Evolutionary conservation across 2,329 filamentous ascomycete species (phyloP), one percentile per base, ranked within the genome.

Genomic region (Hypoxylon sp.): DNA sequence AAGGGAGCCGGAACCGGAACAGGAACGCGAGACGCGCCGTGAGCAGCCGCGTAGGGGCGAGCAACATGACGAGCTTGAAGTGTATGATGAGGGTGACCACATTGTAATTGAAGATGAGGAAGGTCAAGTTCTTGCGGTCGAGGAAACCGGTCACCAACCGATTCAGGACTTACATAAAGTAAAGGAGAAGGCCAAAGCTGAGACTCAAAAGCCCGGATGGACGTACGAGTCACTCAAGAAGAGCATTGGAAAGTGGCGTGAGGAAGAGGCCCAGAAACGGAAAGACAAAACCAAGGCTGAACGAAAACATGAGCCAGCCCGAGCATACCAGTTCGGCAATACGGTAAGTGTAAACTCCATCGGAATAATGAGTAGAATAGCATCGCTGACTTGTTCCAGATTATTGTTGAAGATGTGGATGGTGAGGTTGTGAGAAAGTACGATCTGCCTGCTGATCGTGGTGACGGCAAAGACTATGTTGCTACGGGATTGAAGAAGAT

Each of bases 401-500:
- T 97, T 71, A 95, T 97, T 77, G 92, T 97, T 14, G 93, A 97
- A 81, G 92, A 97, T 69, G 91, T 92, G 78, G 91, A 95, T 73
- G 93, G 93, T 48, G 93, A 97, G 78, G 93, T 97, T 33, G 88
- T 97, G 77, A 95, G 95, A 82, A 90, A 92, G 63, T 95, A 94
- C 77, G 90, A 95, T 70, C 86, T 95, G 30, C 90, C 91, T 0
- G 82, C 85, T 0, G 80, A 87, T 27, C 88, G 85, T 69, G 68
- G 73, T 0, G 82, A 84, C 11, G 77, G 77, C 14, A 82, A 80
- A 64, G 80, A 83, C 11, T 77, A 79, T 17, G 78, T 86, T 31
- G 79, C 81, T 17, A 80, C 83, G 25, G 80, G 85, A 61, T 80
- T 88, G 37, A 88, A 87, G 74, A 86, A 86, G 64, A 84, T 88